phyloP scores from a whole-genome alignment of 116 monocot genomes.

The Iris pallida region DNA sequence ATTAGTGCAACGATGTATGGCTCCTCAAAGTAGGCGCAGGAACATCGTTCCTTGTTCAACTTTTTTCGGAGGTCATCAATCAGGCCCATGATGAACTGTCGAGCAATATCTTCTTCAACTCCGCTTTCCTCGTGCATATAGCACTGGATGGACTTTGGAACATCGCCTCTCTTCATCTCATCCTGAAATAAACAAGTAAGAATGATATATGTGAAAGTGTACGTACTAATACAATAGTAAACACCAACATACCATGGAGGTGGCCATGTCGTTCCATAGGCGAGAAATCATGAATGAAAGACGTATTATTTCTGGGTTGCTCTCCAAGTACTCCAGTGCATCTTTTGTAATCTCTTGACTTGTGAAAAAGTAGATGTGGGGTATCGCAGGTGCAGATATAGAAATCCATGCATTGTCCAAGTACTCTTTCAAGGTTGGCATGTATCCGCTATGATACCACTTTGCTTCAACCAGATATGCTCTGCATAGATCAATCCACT shows the following conservation, averaged over 20 bases:
- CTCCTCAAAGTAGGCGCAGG: background rate
- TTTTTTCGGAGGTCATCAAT: conserved; percentile 7
- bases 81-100: background rate
- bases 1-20: background rate
- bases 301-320: background rate
- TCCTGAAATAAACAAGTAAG: background rate
- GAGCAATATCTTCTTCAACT: background rate
- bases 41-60: background rate
- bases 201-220: background rate
- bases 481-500: conserved; percentile 7
- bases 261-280: conserved; percentile 1
- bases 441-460: conserved; percentile 3
- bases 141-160: conserved; percentile 9
- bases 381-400: background rate
- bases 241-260: background rate
- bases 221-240: background rate
- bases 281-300: background rate
- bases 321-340: background rate
- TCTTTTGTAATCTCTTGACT: background rate
- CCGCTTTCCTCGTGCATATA: conserved; percentile 8
- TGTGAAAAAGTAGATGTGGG: background rate
- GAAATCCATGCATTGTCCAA: conserved; percentile 3
- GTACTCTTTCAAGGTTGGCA: conserved; percentile 3
- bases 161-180: conserved; percentile 12
- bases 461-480: conserved; percentile 2